A percentile compares a stretch with the other conserved stretches of the same genome.
These are phyloP conservation scores for Spergularia azorica DNA, from an alignment of 179 eudicot genomes.

Conservation along the genomic window DNA sequence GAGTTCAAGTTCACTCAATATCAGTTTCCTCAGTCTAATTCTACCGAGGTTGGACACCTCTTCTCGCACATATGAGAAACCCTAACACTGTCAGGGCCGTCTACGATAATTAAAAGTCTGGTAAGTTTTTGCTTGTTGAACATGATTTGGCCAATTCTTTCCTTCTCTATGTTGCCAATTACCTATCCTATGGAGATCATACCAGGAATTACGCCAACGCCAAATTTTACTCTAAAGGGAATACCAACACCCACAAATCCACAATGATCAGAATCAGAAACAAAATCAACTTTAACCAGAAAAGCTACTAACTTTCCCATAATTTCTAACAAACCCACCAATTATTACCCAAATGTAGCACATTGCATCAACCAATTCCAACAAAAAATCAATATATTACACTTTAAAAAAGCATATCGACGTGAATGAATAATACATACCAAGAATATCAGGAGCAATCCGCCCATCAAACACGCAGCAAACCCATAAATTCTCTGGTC, in stretches of 20 bases:
- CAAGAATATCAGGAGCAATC: constrained; percentile 49
- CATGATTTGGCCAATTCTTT: not conserved
- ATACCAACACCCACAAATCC: not conserved
- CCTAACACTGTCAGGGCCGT: not conserved
- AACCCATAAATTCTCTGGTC: constrained; percentile 62
- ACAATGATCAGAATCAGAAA: not conserved
- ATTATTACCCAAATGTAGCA: constrained; percentile 3
- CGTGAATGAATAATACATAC: constrained; percentile 32
- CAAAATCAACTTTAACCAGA: not conserved
- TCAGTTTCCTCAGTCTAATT: too few species aligned
- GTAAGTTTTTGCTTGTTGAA: not conserved
- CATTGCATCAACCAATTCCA: constrained; percentile 2
- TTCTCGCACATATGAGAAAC: too few species aligned
- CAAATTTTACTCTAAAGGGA: not conserved
- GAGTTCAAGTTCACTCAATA: too few species aligned
- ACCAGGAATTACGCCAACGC: not conserved
- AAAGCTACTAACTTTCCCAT: not conserved
- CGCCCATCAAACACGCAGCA: constrained; percentile 54
- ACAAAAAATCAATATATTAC: not conserved
- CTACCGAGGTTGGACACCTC: too few species aligned
- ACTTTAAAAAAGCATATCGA: not conserved
- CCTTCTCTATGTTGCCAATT: too few species aligned
- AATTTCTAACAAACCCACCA: constrained; percentile 2
- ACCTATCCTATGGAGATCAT: not conserved
- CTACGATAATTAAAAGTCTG: not conserved